A percentile compares a stretch with the other conserved stretches of the same genome.
These are phyloP conservation scores for Aspergillus puulaauensis DNA, from an alignment of 2,329 filamentous ascomycete genomes.

Conservation along the genomic window DNA sequence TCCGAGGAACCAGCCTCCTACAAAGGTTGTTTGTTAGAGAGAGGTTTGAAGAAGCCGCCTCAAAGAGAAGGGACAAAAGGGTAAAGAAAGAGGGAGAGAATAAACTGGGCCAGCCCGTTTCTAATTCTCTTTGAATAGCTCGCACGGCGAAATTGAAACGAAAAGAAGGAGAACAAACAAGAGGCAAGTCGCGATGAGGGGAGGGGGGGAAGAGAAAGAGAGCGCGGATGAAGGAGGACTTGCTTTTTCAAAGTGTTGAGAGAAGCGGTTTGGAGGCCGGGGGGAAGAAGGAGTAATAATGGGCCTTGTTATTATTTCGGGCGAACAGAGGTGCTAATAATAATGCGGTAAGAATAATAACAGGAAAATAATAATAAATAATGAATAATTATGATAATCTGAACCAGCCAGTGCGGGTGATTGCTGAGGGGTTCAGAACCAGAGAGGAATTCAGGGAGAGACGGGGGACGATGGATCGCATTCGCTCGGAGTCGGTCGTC, in stretches of 20 bases:
- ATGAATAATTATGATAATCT: constrained; percentile 13
- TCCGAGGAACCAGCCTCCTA: constrained; percentile 40
- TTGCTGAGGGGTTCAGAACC: constrained; percentile 13
- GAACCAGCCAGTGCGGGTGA: constrained; percentile 12
- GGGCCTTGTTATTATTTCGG: constrained; percentile 10
- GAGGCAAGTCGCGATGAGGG: constrained; percentile 18
- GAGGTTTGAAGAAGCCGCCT: constrained; percentile 20
- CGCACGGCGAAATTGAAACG: constrained; percentile 35
- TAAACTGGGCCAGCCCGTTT: constrained; percentile 38
- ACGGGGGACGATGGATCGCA: constrained; percentile 18
- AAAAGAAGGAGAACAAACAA: constrained; percentile 21
- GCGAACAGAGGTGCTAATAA: constrained; percentile 14
- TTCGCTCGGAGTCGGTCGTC: constrained; percentile 3
- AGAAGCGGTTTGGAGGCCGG: constrained; percentile 10
- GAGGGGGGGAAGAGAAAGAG: constrained; percentile 15
- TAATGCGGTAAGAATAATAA: constrained; percentile 12
- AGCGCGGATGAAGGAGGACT: constrained; percentile 23
- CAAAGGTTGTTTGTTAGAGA: constrained; percentile 13
- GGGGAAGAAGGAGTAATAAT: constrained; percentile 15
- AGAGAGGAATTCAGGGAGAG: constrained; percentile 24
- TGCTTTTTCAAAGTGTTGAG: constrained; percentile 20
- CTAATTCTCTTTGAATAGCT: constrained; percentile 30
- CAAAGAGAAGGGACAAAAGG: constrained; percentile 21
- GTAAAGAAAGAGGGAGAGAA: constrained; percentile 25
- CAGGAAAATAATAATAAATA: constrained; percentile 15